Evolutionary conservation across 257 asterid genomes (phyloP), one percentile per base, ranked within the genome.

Genomic region (Solanum medicagineum): DNA sequence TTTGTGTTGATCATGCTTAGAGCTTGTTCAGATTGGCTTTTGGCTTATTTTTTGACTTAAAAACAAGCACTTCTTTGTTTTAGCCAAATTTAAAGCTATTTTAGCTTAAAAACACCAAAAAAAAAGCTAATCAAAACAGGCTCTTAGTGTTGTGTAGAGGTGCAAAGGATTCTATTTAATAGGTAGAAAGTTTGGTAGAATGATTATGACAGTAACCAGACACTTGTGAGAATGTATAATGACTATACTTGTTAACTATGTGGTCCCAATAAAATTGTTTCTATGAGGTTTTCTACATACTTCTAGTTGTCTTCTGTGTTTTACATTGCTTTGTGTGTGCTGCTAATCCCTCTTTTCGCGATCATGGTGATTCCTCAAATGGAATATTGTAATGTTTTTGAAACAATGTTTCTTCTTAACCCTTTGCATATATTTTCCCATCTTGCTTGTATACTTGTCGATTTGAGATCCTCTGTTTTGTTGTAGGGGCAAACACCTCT

Each of bases 401-500:
- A n/a, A 55, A 55, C 20, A 26, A 17, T 57, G 51, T 29, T 24
- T 20, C 29, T 1, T 20, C 80, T 75, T 26, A 15, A 45, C 47
- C 81, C 14, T 45, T 66, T 55, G 53, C 53, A 40, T 3, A 10
- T 3, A 6, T 49, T 19, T 44, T 8, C 22, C 62, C 17, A 59
- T 42, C 8, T 24, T 53, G 55, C 11, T 71, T 3, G 7, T 19
- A 24, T 44, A 9, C 16, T 22, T 29, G 22, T 36, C 40, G 20
- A 22, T 8, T 42, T 75, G 16, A 2, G 44, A 40, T 26, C 7
- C 2, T 22, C 49, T 63, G 7, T 57, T 14, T 63, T 81, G 53
- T 36, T 89, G 83, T 91, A 95, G 99, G 99, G 95, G 22, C 99
- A 95, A 89, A 89, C 92, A 8, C 94, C 97, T 62, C 89, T 93